Base-by-base conservation (phyloP, 2,329 filamentous ascomycete genomes). In the Falciphora oryzae region DNA sequence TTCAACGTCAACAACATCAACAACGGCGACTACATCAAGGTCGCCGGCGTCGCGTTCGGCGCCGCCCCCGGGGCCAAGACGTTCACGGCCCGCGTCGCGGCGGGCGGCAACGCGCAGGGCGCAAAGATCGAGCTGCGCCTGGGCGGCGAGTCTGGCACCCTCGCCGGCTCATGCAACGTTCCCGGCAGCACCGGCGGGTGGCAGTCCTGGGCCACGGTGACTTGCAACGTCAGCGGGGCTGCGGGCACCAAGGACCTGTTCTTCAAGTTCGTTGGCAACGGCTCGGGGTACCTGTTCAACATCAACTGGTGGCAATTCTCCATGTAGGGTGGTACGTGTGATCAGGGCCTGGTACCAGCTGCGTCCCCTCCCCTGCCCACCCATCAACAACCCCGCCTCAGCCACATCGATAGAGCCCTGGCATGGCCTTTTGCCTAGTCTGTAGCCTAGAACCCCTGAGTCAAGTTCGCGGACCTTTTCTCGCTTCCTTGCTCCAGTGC, bases 21-120 rank as follows among this genome's bases (percentile, higher is more conserved):
- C 65, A 70, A 74, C 67, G 68, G 68, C 25, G 73, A 73, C 66
- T 74, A 74, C 65, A 70, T 75, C 68, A 75, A 74, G 67, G 70
- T 74, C 64, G 68, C 69, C 57, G 73, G 73, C 35, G 73, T 74
- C 29, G 70, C 65, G 6, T 75, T 75, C 57, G 72, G 73, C 57
- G 58, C 35, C 7, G 72, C 72, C 5, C 25, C 27, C 1, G 61
- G 61, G 10, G 71, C 73, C 7, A 65, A 61, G 22, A 67, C 68
- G 1, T 69, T 74, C 50, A 66, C 64, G 35, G 70, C 69, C 25
- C 68, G 71, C n/a, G 71, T 74, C 13, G 67, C 72, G 11, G 70
- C 72, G 3, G 69, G 67, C 11, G 65, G 56, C 22, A 66, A 63
- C 61, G 57, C 29, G n/a, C 14, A 18, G 57, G 71, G 71, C 18